These are phyloP conservation scores for Cladophialophora exuberans DNA, from an alignment of 2,329 filamentous ascomycete genomes.

Conservation along the genomic window DNA sequence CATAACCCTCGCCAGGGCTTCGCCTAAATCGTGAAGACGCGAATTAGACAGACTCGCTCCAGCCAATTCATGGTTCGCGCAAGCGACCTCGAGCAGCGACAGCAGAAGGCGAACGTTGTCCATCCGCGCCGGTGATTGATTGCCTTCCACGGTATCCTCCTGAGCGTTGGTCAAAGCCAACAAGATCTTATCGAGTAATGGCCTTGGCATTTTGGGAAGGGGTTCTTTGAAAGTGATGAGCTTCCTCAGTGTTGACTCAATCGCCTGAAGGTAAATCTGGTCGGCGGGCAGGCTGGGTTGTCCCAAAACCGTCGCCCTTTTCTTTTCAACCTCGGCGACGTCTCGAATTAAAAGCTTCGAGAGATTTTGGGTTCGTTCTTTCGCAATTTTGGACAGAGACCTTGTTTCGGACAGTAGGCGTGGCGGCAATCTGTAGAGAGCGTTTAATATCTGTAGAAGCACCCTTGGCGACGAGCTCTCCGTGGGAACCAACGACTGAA, in stretches of 20 bases:
- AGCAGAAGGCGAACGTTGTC: constrained; percentile 20
- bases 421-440: constrained; percentile 21
- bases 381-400: constrained; percentile 25
- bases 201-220: constrained; percentile 12
- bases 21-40: constrained; percentile 20
- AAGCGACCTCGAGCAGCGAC: constrained; percentile 28
- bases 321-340: constrained; percentile 24
- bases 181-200: constrained; percentile 17
- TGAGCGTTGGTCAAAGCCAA: constrained; percentile 8
- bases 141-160: background rate
- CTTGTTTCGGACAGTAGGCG: constrained; percentile 18
- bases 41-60: constrained; percentile 2
- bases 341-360: constrained; percentile 28
- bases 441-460: constrained; percentile 18
- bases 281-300: constrained; percentile 5
- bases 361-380: constrained; percentile 31
- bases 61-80: constrained; percentile 13
- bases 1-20: constrained; percentile 22
- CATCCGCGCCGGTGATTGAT: background rate
- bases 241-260: constrained; percentile 31
- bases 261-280: constrained; percentile 15
- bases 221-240: constrained; percentile 21
- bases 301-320: background rate
- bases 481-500: constrained; percentile 20
- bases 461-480: constrained; percentile 21